A percentile compares a stretch with the other conserved stretches of the same genome.
Conservation (phyloP, 108 stramenopile species). For the Cyclotella choctawhatcheeana region DNA sequence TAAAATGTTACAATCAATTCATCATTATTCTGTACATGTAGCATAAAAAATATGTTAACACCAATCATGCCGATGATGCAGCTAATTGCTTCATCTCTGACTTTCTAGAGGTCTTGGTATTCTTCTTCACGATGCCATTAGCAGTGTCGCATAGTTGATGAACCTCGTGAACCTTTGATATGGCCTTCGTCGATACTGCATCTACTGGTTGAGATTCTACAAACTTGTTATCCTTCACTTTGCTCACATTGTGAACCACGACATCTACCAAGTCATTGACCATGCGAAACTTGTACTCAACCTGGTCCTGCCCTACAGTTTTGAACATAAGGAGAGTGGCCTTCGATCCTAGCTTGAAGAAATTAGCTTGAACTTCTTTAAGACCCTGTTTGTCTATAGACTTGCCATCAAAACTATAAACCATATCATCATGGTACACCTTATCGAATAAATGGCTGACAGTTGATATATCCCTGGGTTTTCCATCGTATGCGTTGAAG, state of each 20-base stretch:
- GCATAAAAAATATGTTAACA: no score
- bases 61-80: no score
- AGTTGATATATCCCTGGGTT: background rate
- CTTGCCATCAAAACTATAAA: background rate
- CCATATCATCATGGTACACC: conserved; percentile 1
- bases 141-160: no score
- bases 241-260: background rate
- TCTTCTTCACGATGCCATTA: no score
- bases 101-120: no score
- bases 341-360: background rate
- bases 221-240: background rate
- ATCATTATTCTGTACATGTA: no score
- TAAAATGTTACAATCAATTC: no score
- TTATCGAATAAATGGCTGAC: background rate
- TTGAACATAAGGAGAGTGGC: background rate
- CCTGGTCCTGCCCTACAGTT: background rate
- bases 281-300: conserved; percentile 7
- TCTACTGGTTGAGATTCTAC: background rate
- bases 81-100: no score
- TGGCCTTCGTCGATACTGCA: background rate
- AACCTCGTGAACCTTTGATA: background rate
- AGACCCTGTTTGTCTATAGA: background rate
- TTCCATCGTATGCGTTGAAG: background rate
- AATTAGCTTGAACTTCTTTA: background rate
- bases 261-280: background rate